A percentile compares a stretch with the other conserved stretches of the same genome.
Conservation (phyloP, 129 eudicot genomes). For the Artemisia annua region DNA sequence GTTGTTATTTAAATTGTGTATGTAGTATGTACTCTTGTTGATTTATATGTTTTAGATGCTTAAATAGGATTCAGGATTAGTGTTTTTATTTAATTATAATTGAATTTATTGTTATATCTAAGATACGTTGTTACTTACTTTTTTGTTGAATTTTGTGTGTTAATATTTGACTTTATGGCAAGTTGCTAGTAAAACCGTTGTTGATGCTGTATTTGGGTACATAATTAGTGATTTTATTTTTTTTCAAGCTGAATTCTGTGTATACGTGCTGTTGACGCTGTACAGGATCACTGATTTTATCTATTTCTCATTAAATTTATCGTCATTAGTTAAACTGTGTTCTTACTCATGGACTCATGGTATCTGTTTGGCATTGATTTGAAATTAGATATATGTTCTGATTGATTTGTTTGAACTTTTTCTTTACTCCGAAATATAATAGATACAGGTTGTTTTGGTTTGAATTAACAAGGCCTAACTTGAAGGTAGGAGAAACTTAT, state of each 20-base stretch:
- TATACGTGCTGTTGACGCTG: not conserved
- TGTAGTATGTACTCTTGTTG: slow-evolving; percentile 13
- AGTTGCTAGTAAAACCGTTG: too few relatives aligned
- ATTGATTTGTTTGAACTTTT: too few relatives aligned
- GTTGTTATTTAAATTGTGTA: slow-evolving; percentile 3
- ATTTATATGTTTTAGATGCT: slow-evolving; percentile 21
- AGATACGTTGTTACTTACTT: too few relatives aligned
- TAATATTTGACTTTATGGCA: too few relatives aligned
- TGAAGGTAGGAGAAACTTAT: slow-evolving; percentile 23
- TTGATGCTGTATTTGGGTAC: too few relatives aligned
- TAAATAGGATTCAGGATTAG: slow-evolving; percentile 5
- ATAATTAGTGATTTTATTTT: too few relatives aligned
- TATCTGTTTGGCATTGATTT: not conserved
- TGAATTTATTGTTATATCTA: not conserved
- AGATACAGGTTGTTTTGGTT: not conserved
- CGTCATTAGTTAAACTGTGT: not conserved
- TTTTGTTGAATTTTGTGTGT: too few relatives aligned
- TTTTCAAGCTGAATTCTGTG: too few relatives aligned
- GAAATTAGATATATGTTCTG: slow-evolving; percentile 2
- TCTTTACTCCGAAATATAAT: too few relatives aligned
- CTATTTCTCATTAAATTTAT: not conserved
- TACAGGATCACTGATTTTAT: not conserved
- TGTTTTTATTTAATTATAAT: slow-evolving; percentile 4
- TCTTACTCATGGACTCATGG: too few relatives aligned
- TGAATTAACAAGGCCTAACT: not conserved